These are phyloP conservation scores for Ceriops zippeliana DNA, from an alignment of 345 rosid genomes.

Conservation along the genomic window DNA sequence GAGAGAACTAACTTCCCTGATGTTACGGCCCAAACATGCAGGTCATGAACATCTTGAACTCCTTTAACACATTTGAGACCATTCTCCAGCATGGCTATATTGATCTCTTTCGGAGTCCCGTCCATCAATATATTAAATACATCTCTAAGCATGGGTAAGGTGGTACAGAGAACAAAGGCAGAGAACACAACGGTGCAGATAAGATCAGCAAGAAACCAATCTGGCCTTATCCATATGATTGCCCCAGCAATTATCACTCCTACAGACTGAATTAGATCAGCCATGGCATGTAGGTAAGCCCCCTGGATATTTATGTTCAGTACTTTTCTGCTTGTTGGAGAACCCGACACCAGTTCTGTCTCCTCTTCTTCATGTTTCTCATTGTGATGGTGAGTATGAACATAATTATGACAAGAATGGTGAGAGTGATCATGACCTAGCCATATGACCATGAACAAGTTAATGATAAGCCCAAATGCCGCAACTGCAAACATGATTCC, in stretches of 20 bases:
- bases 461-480: slow-evolving; percentile 66
- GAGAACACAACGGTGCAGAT: slow-evolving; percentile 66
- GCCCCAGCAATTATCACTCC: slow-evolving; percentile 85
- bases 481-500: slow-evolving; percentile 69
- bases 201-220: slow-evolving; percentile 66
- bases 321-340: slow-evolving; percentile 28
- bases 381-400: slow-evolving; percentile 17
- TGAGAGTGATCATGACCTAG: slow-evolving; percentile 66
- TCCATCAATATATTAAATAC: slow-evolving; percentile 64
- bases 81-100: slow-evolving; percentile 40
- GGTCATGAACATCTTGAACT: slow-evolving; percentile 54
- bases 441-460: slow-evolving; percentile 64
- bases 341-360: slow-evolving; percentile 26
- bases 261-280: slow-evolving; percentile 69
- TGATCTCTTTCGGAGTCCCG: slow-evolving; percentile 51
- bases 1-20: slow-evolving; percentile 58
- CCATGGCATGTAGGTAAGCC: slow-evolving; percentile 68
- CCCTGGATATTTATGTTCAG: slow-evolving; percentile 79
- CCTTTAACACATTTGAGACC: slow-evolving; percentile 50
- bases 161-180: slow-evolving; percentile 46
- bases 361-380: slow-evolving; percentile 32
- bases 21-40: slow-evolving; percentile 83
- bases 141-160: slow-evolving; percentile 57
- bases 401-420: slow-evolving; percentile 32
- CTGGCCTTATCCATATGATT: slow-evolving; percentile 58